Evolutionary conservation across 306 rosid species (phyloP).

Genomic region (Quercus agrifolia): DNA sequence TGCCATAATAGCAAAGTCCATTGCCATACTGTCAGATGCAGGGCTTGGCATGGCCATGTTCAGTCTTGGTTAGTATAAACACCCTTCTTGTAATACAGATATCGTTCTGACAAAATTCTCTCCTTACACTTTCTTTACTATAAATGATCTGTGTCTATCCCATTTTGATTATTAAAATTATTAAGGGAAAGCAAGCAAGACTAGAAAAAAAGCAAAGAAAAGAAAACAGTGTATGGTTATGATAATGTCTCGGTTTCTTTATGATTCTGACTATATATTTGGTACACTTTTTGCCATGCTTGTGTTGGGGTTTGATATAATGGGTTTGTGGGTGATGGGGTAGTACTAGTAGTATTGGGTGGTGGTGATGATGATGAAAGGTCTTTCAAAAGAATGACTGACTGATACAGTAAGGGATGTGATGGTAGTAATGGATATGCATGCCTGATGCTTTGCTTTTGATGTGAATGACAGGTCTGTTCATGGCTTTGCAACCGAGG

Average conservation of each 20-base stretch:
- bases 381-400: conserved; percentile 43
- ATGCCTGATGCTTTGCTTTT: not conserved
- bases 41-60: conserved; percentile 99
- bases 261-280: conserved; percentile 1
- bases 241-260: conserved; percentile 45
- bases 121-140: conserved; percentile 5
- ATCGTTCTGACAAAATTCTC: not conserved
- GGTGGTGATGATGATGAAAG: conserved; percentile 56
- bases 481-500: conserved; percentile 99
- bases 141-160: conserved; percentile 12
- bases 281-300: conserved; percentile 34
- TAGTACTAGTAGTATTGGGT: not conserved
- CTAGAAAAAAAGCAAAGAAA: conserved; percentile 24
- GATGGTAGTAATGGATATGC: conserved; percentile 34
- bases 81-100: not conserved
- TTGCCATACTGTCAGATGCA: conserved; percentile 87
- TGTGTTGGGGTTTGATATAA: conserved; percentile 19
- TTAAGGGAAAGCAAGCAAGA: conserved; percentile 16
- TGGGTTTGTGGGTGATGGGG: conserved; percentile 15
- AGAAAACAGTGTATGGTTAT: conserved; percentile 28
- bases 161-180: conserved; percentile 22
- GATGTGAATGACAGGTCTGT: conserved; percentile 59
- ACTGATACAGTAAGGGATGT: conserved; percentile 24
- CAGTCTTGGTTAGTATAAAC: conserved; percentile 75
- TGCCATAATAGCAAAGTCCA: conserved; percentile 76